A percentile compares a stretch with the other conserved stretches of the same genome.
Conservation (phyloP, 2,329 filamentous ascomycete genomes). For the Cryphonectria japonica region DNA sequence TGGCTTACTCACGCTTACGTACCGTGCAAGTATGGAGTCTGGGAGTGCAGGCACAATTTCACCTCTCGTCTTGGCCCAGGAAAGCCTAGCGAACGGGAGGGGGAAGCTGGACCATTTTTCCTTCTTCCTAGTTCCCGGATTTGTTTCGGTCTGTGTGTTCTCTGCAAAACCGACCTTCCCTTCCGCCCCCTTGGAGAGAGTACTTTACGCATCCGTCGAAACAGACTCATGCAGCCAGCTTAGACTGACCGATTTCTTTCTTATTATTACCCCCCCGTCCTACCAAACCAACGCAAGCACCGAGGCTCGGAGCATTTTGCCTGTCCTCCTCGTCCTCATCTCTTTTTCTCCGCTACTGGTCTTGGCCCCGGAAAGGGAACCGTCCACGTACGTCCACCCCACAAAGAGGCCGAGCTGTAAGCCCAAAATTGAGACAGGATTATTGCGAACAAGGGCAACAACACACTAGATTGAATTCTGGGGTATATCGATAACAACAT, state of each 20-base stretch:
- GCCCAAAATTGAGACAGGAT: not conserved
- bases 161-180: not conserved
- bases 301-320: not conserved
- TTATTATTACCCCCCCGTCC: not conserved
- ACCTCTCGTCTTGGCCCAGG: not conserved
- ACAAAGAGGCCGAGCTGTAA: constrained; percentile 2
- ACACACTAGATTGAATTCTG: not conserved
- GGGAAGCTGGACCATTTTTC: not conserved
- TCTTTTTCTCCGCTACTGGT: not conserved
- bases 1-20: not conserved
- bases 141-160: constrained; percentile 9
- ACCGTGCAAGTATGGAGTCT: not conserved
- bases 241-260: not conserved
- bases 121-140: not conserved
- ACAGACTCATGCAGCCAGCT: not conserved
- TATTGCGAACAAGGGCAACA: not conserved
- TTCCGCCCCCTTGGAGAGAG: not conserved
- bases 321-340: not conserved
- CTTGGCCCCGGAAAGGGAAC: not conserved
- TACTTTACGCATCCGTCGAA: not conserved
- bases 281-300: not conserved
- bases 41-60: not conserved
- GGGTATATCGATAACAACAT: constrained; percentile 6
- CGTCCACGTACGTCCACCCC: not conserved
- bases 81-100: not conserved